Evolutionary conservation across 192 early-diverging fungal species (phyloP), one percentile per base, ranked within the genome.

Genomic region (Linnemannia elongata): DNA sequence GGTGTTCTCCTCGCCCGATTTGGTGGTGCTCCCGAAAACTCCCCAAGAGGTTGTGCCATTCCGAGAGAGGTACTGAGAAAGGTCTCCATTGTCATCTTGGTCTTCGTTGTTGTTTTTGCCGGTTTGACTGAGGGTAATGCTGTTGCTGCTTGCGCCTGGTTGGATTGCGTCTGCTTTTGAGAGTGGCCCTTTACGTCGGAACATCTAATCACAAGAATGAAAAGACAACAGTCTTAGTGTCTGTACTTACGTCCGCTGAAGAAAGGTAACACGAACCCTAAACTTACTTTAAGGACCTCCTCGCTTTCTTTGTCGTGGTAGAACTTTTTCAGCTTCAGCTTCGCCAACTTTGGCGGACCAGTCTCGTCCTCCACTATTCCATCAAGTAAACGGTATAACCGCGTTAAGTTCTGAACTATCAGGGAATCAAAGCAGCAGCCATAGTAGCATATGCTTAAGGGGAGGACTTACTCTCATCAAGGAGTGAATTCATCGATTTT

Each of bases 271-370:
- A 35, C 49, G 6, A 18, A 24, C 27, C 2, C 55, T 90, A 79
- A 41, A 47, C 75, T 20, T 82, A 89, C 42, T 86, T 91, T 78
- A 45, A 87, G 20, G 74, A 92, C 75, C 83, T 90, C 82, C 71
- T 90, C 42, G 54, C 74, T 39, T 83, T 85, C 80, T 75, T 89
- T 77, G 54, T 86, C 72, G 76, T 82, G 77, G n/a, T 77, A 79
- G 52, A 79, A 81, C 39, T 82, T 79, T 74, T 80, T 85, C 45
- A 79, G 74, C 41, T 77, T 81, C 20, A 88, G 60, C n/a, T 69
- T 79, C 33, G 83, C 77, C 42, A 83, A 36, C n/a, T 80, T 74
- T 35, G 75, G 88, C 3, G 75, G 72, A 1, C 44, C 69, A 27
- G 75, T 71, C 27, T 88, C 79, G 10, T 77, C 74, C 22, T 77